A percentile compares a stretch with the other conserved stretches of the same genome.
Evolutionary conservation across 2,329 filamentous ascomycete genomes (phyloP).

Genomic region (Cladosporium colombiae): DNA sequence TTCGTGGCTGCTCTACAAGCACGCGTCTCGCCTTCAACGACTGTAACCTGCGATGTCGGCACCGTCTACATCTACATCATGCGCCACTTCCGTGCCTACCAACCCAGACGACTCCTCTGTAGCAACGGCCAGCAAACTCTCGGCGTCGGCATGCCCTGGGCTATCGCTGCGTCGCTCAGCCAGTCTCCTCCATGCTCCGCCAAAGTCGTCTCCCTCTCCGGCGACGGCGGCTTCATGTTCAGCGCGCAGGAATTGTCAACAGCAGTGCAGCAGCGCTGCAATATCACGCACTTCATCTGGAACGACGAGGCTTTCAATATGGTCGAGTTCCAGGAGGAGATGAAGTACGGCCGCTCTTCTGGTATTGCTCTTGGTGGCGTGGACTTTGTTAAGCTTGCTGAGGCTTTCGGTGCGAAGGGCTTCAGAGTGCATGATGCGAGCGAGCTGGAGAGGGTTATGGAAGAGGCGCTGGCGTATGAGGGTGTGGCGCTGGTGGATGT

Average conservation of each 20-base stretch:
- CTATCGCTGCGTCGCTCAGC: constrained; percentile 48
- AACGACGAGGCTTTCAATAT: constrained; percentile 54
- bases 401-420: constrained; percentile 50
- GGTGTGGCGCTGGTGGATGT: constrained; percentile 52
- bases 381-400: constrained; percentile 51
- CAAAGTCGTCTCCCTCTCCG: constrained; percentile 49
- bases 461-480: constrained; percentile 44
- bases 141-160: constrained; percentile 52
- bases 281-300: constrained; percentile 55
- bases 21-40: constrained; percentile 43
- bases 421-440: constrained; percentile 43
- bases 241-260: constrained; percentile 50
- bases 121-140: constrained; percentile 54
- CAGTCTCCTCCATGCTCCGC: constrained; percentile 46
- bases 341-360: constrained; percentile 50
- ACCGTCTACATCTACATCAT: constrained; percentile 54
- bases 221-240: constrained; percentile 55
- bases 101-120: constrained; percentile 48
- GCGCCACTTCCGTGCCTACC: constrained; percentile 48
- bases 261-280: constrained; percentile 49
- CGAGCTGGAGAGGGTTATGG: constrained; percentile 48
- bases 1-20: constrained; percentile 49
- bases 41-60: constrained; percentile 50
- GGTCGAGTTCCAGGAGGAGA: constrained; percentile 54
- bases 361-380: constrained; percentile 50